These are phyloP conservation scores for Bacidia gigantensis DNA, from an alignment of 495 filamentous ascomycete species.

Conservation along the genomic window DNA sequence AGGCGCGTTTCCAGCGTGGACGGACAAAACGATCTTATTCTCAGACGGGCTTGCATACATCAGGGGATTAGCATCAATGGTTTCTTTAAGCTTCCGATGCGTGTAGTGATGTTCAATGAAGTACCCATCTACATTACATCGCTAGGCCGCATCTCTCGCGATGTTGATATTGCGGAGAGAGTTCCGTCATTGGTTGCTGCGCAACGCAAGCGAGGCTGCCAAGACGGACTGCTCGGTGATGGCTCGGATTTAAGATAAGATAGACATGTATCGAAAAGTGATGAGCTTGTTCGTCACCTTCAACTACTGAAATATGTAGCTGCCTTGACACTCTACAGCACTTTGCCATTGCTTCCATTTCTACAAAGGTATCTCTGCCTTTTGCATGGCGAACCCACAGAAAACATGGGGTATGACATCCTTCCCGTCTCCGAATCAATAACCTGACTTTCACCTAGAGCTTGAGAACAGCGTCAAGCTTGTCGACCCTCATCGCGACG, in stretches of 20 bases:
- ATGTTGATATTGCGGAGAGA: neutral
- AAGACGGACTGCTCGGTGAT: neutral
- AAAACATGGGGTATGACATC: conserved; percentile 42
- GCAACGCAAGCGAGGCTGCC: neutral
- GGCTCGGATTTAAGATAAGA: neutral
- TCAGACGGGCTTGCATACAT: neutral
- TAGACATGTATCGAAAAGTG: neutral
- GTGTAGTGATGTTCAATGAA: neutral
- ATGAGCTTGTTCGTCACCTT: neutral
- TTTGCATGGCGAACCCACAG: conserved; percentile 43
- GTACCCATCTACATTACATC: neutral
- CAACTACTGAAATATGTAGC: neutral
- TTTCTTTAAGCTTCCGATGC: no score
- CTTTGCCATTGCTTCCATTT: no score
- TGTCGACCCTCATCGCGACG: conserved; percentile 74
- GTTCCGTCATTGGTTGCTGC: neutral
- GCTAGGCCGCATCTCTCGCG: neutral
- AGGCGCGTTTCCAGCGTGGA: neutral
- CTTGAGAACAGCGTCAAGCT: conserved; percentile 76
- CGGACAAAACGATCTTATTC: neutral
- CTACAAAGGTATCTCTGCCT: no score
- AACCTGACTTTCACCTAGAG: conserved; percentile 39
- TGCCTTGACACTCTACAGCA: neutral
- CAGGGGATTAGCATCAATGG: no score
- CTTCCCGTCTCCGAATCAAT: neutral